Base-by-base conservation (phyloP, 202 grass and related monocot genomes). In the Eragrostis tef region DNA sequence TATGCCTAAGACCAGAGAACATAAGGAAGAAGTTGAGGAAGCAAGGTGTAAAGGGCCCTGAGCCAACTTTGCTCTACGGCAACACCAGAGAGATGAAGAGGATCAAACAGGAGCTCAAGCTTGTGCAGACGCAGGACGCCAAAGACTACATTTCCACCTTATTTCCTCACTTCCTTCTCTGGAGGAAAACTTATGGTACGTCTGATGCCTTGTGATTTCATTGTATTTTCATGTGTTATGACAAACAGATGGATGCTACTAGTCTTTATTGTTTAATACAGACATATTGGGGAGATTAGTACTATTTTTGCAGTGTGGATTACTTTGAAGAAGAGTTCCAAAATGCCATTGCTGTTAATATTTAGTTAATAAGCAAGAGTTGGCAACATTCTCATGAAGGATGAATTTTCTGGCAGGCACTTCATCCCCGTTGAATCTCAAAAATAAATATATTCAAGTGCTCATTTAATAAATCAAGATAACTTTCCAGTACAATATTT, bases 181-280 rank as follows among this genome's bases (percentile, higher is more conserved):
- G 91, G 89, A 86, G 57, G 75, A 66, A 88, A 70, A 86, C 78
- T 81, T 97, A 93, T 52, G 94, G 89, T 93, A 91, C 59, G 74
- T 49, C 26, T 59, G 24, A 34, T 44, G 66, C 43, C 49, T 14
- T 15, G 12, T 83, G 12, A 25, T 74, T 65, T 68, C 8, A 19
- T 20, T 56, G 9, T 56, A 19, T 56, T 56, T 31, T 56, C 8
- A 56, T 56, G 34, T 39, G 5, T 39, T 39, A 56, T 56, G 19
- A 19, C n/a, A 56, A 56, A 56, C 19, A 56, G 52, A 20, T 56
- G 52, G 17, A 0, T n/a, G 52, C 9, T 39, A 56, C 20, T 56
- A 19, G 9, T 21, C 52, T 56, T 17, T 56, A 21, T 9, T 56
- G n/a, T 39, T 39, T 39, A 39, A 39, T 39, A n/a, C 21, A 21